phyloP scores from a whole-genome alignment of 371 early-diverging fungal species.

The Apophysomyces elegans region DNA sequence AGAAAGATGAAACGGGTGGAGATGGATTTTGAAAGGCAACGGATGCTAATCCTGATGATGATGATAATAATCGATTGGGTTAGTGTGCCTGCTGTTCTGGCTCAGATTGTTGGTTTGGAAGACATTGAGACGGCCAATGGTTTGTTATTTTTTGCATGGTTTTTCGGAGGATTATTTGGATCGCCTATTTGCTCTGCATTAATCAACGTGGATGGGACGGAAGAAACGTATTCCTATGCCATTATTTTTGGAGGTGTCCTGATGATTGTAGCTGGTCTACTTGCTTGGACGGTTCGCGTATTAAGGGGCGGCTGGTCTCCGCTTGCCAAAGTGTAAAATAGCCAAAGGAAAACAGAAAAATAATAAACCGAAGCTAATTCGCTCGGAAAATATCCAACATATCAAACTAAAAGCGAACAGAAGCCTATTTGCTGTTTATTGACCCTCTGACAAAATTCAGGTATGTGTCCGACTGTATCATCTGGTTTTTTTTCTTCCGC shows the following conservation, averaged over 20 bases:
- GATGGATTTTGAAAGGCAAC: too few relatives aligned
- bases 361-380: background rate
- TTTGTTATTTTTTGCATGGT: constrained; percentile 57
- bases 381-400: too few relatives aligned
- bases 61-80: background rate
- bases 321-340: constrained; percentile 27
- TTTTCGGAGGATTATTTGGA: constrained; percentile 64
- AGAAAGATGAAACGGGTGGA: background rate
- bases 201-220: constrained; percentile 49
- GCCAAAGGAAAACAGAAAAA: background rate
- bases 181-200: constrained; percentile 52
- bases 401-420: too few relatives aligned
- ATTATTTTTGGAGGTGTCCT: constrained; percentile 48
- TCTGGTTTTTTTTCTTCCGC: too few relatives aligned
- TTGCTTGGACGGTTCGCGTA: constrained; percentile 34
- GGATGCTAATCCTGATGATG: background rate
- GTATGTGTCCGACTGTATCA: too few relatives aligned
- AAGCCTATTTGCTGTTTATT: too few relatives aligned
- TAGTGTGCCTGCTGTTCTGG: constrained; percentile 52
- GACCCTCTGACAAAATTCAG: too few relatives aligned
- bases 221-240: constrained; percentile 41
- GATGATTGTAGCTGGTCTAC: constrained; percentile 37
- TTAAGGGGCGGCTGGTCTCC: constrained; percentile 42
- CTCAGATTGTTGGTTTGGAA: constrained; percentile 53
- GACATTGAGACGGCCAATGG: constrained; percentile 60